phyloP scores from a whole-genome alignment of 2,329 filamentous ascomycete genomes.

The Talaromyces sp. region DNA sequence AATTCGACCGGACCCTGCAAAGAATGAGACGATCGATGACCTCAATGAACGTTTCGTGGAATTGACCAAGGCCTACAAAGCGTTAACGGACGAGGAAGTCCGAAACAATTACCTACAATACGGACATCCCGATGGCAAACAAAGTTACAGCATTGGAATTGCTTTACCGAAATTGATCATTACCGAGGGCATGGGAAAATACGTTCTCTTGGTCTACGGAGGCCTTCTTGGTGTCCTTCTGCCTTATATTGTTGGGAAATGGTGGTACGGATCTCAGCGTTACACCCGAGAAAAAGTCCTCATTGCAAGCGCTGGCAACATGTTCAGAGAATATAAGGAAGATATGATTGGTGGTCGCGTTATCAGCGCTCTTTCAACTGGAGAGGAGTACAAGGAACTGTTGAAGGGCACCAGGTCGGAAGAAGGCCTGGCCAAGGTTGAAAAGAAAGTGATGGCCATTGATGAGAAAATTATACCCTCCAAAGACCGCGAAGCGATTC shows the following conservation, averaged over 20 bases:
- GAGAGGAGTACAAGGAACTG: constrained; percentile 75
- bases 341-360: constrained; percentile 74
- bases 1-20: constrained; percentile 70
- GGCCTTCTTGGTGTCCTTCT: constrained; percentile 80
- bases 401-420: constrained; percentile 76
- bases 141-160: constrained; percentile 96
- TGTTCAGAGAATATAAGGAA: constrained; percentile 91
- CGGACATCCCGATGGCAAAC: constrained; percentile 95
- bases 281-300: constrained; percentile 90
- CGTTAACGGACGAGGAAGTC: constrained; percentile 92
- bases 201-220: constrained; percentile 85
- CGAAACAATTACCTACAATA: constrained; percentile 96
- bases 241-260: constrained; percentile 88
- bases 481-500: constrained; percentile 71
- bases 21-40: constrained; percentile 81
- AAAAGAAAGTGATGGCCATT: constrained; percentile 65
- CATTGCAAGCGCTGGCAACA: constrained; percentile 86
- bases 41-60: constrained; percentile 90
- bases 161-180: constrained; percentile 90
- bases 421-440: constrained; percentile 72
- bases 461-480: constrained; percentile 57
- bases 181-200: constrained; percentile 90
- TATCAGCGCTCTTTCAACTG: constrained; percentile 73
- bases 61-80: constrained; percentile 95
- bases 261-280: constrained; percentile 97